Base-by-base conservation (phyloP, 805 yeast species). In the Candida nonsorbophila region DNA sequence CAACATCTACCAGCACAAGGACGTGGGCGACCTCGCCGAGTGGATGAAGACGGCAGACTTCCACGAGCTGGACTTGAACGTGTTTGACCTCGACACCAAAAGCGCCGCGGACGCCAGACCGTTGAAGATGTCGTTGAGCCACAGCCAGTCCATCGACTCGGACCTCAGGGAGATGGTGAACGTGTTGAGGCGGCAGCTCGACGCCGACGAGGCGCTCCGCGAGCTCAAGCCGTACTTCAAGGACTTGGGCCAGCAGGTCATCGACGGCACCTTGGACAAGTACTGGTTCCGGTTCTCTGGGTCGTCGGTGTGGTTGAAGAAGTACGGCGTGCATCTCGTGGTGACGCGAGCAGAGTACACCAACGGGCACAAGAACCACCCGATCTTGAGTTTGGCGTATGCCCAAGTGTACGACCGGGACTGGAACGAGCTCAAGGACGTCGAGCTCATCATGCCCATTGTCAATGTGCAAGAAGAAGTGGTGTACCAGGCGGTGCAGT, bases 231-330 rank as follows among this genome's bases (percentile, higher is more conserved):
- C 54, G 1, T 53, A 42, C 30, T 49, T 55, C 34, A 28, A 42
- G 11, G 48, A 47, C 21, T 34, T 54, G 18, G 30, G 24, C 14
- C 24, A 33, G 5, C 55, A 50, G 32, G 12, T 50, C 7, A 34
- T 40, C 23, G 20, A 27, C 16, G 42, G 45, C 11, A 32, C 38
- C 12, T 34, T 46, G 4, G 49, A 42, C 13, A 38, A 39, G 21
- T 45, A 49, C 34, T 73, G 77, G 77, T 67, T 43, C 36, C 55
- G 62, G 29, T 65, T 69, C 33, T 67, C 74, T 6, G 75, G 75
- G 2, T 62, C 74, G 3, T 59, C 73, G 1, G 71, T 71, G 11
- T 73, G 76, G 75, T 44, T 74, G 14, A 65, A 63, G 20, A 61
- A 62, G 14, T 69, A 67, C 38, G 69, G 71, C 20, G 61, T 69